Evolutionary conservation across 2,329 filamentous ascomycete species (phyloP).

Genomic region (Penicillium olsonii): DNA sequence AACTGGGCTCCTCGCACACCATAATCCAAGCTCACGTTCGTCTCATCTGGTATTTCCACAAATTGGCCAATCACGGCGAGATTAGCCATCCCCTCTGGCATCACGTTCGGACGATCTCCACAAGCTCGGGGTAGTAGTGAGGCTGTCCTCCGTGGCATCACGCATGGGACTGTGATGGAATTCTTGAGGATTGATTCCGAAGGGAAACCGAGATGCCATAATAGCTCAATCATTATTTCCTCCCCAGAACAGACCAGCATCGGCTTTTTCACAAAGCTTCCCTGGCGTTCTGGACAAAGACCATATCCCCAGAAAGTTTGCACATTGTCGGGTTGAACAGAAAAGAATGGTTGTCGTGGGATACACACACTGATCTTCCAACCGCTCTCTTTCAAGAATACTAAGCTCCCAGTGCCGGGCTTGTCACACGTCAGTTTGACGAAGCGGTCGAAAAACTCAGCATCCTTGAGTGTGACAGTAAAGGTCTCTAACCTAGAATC

Average conservation of each 20-base stretch:
- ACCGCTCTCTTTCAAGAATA: slow-evolving; percentile 42
- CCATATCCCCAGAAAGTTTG: slow-evolving; percentile 46
- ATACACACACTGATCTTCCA: slow-evolving; percentile 47
- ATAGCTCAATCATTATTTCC: slow-evolving; percentile 44
- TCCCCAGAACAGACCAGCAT: slow-evolving; percentile 44
- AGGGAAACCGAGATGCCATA: slow-evolving; percentile 43
- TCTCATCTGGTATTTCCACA: slow-evolving; percentile 21
- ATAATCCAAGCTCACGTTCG: slow-evolving; percentile 18
- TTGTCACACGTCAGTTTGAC: slow-evolving; percentile 26
- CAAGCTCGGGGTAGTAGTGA: slow-evolving; percentile 38
- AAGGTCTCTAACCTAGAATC: slow-evolving; percentile 45
- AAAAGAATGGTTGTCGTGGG: slow-evolving; percentile 46
- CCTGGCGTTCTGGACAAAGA: slow-evolving; percentile 38
- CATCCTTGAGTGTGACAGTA: slow-evolving; percentile 41
- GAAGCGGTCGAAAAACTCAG: slow-evolving; percentile 32
- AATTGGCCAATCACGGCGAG: slow-evolving; percentile 44
- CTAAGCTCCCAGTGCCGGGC: slow-evolving; percentile 37
- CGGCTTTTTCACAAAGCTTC: slow-evolving; percentile 42
- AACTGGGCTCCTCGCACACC: slow-evolving; percentile 22
- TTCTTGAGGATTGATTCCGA: slow-evolving; percentile 27
- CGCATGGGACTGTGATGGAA: slow-evolving; percentile 38
- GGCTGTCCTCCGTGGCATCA: slow-evolving; percentile 45
- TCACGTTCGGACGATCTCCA: slow-evolving; percentile 42
- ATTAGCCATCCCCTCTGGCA: slow-evolving; percentile 41
- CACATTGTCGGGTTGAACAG: slow-evolving; percentile 35